Evolutionary conservation across 1,284 basidiomycete genomes (phyloP), one percentile per base, ranked within the genome.

Genomic region (Prillingera fragicola): DNA sequence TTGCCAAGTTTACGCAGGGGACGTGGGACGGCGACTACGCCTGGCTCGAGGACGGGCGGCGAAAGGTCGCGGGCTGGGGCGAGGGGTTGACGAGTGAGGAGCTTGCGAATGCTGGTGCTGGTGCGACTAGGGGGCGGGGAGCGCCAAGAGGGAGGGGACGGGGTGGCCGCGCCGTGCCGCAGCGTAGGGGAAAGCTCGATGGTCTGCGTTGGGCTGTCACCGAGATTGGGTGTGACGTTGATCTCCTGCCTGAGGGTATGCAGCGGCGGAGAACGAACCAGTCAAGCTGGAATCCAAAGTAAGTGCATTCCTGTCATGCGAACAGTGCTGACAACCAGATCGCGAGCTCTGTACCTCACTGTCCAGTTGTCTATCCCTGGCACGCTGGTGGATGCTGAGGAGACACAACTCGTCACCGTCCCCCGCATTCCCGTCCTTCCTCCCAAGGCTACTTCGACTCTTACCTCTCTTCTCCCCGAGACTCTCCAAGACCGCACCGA

Each of bases 21-120:
- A 76, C 78, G 17, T 81, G 91, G 79, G 84, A 87, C 79, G 78
- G 81, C 56, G 88, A 92, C 68, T 91, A 88, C 65, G 76, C 77
- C 15, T 90, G 82, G 63, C 74, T 92, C 47, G 89, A 91, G 67
- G 83, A 87, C 14, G 70, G 87, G 36, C 80, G 84, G 23, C 70
- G 88, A 52, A 80, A 78, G 54, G 80, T 83, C 8, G 74, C 75
- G 17, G 78, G 78, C 17, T 86, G 82, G 80, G 86, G 87, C 0
- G 73, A 72, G 53, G 81, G 84, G 54, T 83, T 89, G 41, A 76
- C 74, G 9, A 25, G n/a, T 37, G 57, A 47, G 37, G 43, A 35
- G 34, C 54, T 44, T 29, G 52, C 48, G 29, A 50, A 48, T 22
- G 19, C 34, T 43, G 32, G 29, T 53, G 50, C 26, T 2, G 43